Conservation (phyloP, 1,284 basidiomycete species). For the Ceratobasidium sp. region DNA sequence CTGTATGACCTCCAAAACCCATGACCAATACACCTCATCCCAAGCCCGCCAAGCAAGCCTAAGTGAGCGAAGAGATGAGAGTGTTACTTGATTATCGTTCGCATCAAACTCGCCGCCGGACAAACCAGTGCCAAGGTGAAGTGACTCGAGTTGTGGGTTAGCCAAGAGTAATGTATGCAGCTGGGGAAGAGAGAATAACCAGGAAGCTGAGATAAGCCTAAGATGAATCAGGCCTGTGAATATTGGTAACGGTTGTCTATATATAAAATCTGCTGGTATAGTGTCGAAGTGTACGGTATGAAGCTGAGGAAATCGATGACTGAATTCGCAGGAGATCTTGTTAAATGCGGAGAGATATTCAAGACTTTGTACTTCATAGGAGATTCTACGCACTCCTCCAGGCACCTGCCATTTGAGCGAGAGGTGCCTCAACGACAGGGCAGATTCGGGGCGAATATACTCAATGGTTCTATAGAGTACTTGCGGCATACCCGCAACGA, state of each 20-base stretch:
- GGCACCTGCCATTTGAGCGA: constrained; percentile 1
- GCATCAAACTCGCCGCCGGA: background rate
- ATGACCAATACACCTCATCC: background rate
- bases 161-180: background rate
- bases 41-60: background rate
- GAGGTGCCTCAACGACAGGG: constrained; percentile 6
- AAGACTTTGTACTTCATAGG: background rate
- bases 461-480: background rate
- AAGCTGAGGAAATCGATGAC: background rate
- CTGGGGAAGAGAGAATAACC: background rate
- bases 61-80: background rate
- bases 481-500: background rate
- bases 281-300: constrained; percentile 1
- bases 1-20: background rate
- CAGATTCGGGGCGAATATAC: constrained; percentile 2
- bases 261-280: background rate
- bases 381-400: background rate
- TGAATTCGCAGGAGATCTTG: background rate
- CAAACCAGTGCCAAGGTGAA: background rate
- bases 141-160: background rate
- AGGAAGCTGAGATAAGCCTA: background rate
- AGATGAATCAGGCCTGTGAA: constrained; percentile 19
- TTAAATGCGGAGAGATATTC: background rate
- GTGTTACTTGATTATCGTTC: background rate
- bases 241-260: background rate